Base-by-base conservation (phyloP, 139 green algal species). In the Coccomyxa sp. region DNA sequence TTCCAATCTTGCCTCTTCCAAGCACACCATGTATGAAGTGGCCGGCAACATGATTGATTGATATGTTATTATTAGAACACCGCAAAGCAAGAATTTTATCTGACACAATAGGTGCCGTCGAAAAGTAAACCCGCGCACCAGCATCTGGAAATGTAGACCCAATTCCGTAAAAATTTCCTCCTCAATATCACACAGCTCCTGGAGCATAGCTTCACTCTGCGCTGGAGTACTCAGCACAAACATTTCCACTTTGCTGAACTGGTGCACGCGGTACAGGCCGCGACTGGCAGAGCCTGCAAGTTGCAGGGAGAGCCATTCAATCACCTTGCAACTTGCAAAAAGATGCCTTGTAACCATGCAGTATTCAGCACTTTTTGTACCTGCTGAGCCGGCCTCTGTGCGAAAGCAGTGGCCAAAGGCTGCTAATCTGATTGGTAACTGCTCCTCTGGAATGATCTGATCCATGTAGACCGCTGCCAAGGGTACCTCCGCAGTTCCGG, bases 201-300 rank as follows among this genome's bases (percentile, higher is more conserved):
- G 71, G 79, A 98, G 95, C 78, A 99, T 81, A 27, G 86, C 92
- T 14, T 99, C 93, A 63, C 87, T 94, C 90, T 99, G 94, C 81
- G 95, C 89, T 1, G 97, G 95, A 0, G 93, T 97, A 88, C 85
- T 88, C 63, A 99, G 28, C 80, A 98, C 94, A 93, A 99, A 99
- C 94, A 99, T 97, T 90, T 99, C 97, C 77, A 90, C 95, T 91
- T 99, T 99, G 90, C 88, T 96, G 90, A 99, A 99, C 88, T 99
- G 97, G 87, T 99, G 97, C 82, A 99, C 93, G 17, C 97, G 90
- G 90, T 99, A 99, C 58, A 99, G 89, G 0, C 97, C 97, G 86
- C 93, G 94, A 77, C 90, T 91, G 23, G 94, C 93, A 68, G 91
- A 82, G n/a, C 91, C 90, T 83, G 79, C 71, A 77, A 45, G 23